A percentile compares a stretch with the other conserved stretches of the same genome.
phyloP scores from a whole-genome alignment of 257 asterid species.

The Lycium ferocissimum region DNA sequence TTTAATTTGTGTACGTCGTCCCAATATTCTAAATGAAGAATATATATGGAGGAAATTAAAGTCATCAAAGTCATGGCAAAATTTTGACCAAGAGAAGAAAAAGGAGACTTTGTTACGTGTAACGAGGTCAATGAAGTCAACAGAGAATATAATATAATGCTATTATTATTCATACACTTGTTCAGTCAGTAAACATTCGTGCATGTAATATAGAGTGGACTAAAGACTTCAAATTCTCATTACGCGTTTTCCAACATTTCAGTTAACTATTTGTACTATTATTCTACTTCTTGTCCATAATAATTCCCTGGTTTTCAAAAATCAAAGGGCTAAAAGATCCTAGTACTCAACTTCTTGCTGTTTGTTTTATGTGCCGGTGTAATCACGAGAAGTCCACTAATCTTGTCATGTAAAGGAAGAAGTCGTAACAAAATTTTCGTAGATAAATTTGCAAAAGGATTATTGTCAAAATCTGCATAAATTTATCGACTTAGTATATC shows the following conservation, averaged over 20 bases:
- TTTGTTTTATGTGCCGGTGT: not conserved
- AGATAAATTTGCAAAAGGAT: too few relatives aligned
- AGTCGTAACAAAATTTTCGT: too few relatives aligned
- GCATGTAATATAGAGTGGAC: conserved; percentile 3
- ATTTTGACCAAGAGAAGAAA: conserved; percentile 24
- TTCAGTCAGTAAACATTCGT: not conserved
- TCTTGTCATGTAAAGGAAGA: too few relatives aligned
- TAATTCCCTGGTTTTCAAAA: not conserved
- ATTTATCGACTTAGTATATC: not conserved
- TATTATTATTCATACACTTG: not conserved
- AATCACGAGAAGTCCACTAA: too few relatives aligned
- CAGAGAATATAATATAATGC: not conserved
- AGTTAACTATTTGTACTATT: not conserved
- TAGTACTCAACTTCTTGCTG: not conserved
- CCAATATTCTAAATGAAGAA: not conserved
- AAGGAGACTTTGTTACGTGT: conserved; percentile 32
- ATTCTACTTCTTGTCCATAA: not conserved
- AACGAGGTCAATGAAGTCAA: conserved; percentile 54
- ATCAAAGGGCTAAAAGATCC: not conserved
- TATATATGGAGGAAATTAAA: not conserved
- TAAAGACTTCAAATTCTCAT: not conserved
- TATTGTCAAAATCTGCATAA: too few relatives aligned
- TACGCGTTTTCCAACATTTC: conserved; percentile 26
- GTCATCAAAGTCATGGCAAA: not conserved
- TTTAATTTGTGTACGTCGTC: not conserved